Percentiles rank a stretch among this genome's conserved stretches.
phyloP scores from a whole-genome alignment of 2,329 filamentous ascomycete species.

The Simplicillium sp. region DNA sequence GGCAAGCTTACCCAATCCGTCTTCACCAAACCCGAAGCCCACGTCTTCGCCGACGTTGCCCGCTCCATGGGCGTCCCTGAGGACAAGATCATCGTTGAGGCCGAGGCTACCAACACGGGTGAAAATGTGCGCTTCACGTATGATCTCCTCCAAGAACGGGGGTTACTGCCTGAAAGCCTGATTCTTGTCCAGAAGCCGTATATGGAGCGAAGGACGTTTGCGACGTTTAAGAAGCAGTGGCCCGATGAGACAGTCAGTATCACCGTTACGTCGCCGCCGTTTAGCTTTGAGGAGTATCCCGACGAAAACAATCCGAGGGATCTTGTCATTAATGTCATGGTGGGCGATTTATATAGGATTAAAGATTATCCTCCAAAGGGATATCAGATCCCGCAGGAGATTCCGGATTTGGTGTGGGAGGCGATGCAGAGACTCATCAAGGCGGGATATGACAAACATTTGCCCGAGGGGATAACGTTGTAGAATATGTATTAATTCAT shows the following conservation, averaged over 20 bases:
- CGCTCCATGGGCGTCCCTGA: conserved; percentile 27
- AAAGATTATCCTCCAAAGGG: conserved; percentile 30
- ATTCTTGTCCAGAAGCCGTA: conserved; percentile 39
- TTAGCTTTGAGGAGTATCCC: conserved; percentile 29
- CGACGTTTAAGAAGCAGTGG: conserved; percentile 37
- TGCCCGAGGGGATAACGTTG: conserved; percentile 17
- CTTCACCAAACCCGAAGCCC: conserved; percentile 30
- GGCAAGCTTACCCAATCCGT: conserved; percentile 29
- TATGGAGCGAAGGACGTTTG: conserved; percentile 36
- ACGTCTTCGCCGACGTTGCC: conserved; percentile 31
- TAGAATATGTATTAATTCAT: too few relatives aligned
- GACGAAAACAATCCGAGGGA: conserved; percentile 29
- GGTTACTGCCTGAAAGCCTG: conserved; percentile 17
- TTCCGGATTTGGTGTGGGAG: conserved; percentile 29
- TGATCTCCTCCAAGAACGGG: conserved; percentile 18
- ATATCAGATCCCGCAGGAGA: conserved; percentile 33
- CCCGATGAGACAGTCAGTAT: conserved; percentile 22
- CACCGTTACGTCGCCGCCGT: conserved; percentile 28
- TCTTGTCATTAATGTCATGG: conserved; percentile 32
- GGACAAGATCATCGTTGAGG: conserved; percentile 27
- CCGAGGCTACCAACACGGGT: conserved; percentile 31
- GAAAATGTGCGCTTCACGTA: conserved; percentile 36
- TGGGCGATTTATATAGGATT: conserved; percentile 33
- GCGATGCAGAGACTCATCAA: conserved; percentile 28
- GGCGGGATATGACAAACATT: conserved; percentile 26